phyloP scores from a whole-genome alignment of 2,329 filamentous ascomycete species.

The Ophiostoma perfectum region DNA sequence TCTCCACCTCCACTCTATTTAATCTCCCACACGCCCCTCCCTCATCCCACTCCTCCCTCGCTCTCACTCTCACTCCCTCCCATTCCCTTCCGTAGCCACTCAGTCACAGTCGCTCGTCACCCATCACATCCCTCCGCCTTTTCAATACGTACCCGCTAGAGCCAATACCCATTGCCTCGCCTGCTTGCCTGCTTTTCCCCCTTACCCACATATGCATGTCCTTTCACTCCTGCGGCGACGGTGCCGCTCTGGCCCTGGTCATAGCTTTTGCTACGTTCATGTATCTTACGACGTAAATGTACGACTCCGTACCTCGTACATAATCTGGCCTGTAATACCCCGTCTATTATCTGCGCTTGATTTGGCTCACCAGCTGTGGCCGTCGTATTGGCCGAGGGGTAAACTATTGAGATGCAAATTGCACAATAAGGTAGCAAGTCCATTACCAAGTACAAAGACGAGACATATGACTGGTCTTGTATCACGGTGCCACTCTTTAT shows the following conservation, averaged over 20 bases:
- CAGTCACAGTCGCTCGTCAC: neutral
- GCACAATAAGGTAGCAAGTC: no score
- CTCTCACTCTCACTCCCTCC: neutral
- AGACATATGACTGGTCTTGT: no score
- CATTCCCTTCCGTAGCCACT: neutral
- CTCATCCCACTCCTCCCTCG: neutral
- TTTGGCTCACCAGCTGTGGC: no score
- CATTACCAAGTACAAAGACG: no score
- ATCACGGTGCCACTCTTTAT: neutral
- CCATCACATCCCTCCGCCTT: constrained; percentile 1
- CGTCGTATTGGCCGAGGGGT: no score
- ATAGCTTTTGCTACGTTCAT: neutral
- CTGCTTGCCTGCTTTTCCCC: constrained; percentile 1
- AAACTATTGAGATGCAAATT: no score
- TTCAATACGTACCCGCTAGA: neutral
- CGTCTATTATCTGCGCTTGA: neutral
- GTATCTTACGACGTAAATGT: no score
- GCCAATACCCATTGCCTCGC: neutral
- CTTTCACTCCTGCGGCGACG: neutral
- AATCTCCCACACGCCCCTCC: constrained; percentile 5
- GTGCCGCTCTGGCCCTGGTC: constrained; percentile 7
- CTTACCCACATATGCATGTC: constrained; percentile 9
- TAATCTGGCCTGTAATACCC: neutral
- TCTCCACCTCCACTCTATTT: neutral
- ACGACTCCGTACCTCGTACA: no score